phyloP scores from a whole-genome alignment of 73 alveolate genomes.

The Paramecium bursaria region DNA sequence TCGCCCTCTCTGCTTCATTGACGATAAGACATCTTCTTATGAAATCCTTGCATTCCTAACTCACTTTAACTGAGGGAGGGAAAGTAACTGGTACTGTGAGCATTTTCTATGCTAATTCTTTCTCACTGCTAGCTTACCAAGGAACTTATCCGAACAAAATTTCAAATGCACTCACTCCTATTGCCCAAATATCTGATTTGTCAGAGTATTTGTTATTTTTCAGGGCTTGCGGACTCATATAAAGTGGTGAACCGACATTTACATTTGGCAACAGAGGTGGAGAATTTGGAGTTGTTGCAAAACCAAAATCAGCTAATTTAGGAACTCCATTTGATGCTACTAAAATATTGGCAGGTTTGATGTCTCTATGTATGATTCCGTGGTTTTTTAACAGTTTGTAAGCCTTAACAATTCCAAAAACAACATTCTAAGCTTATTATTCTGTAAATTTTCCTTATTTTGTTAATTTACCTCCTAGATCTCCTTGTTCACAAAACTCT shows the following conservation, averaged over 20 bases:
- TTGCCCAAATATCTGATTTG: conserved; percentile 71
- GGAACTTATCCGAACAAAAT: conserved; percentile 65
- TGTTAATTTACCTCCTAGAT: conserved; percentile 37
- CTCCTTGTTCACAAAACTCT: conserved; percentile 71
- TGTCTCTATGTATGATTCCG: conserved; percentile 73
- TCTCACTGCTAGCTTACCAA: conserved; percentile 69
- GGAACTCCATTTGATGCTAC: conserved; percentile 67
- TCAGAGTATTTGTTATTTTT: conserved; percentile 63
- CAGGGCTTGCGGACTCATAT: conserved; percentile 83
- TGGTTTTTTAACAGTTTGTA: conserved; percentile 54
- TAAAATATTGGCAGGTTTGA: conserved; percentile 72
- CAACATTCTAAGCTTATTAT: conserved; percentile 47
- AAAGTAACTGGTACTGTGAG: conserved; percentile 61
- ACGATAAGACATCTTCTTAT: conserved; percentile 56
- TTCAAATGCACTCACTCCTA: conserved; percentile 65
- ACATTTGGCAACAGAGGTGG: conserved; percentile 66
- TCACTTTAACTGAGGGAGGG: conserved; percentile 48
- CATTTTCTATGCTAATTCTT: conserved; percentile 67
- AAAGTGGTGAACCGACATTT: conserved; percentile 88
- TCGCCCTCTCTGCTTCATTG: conserved; percentile 55
- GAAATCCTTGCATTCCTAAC: conserved; percentile 67
- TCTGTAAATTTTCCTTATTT: conserved; percentile 66
- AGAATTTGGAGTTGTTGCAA: conserved; percentile 63
- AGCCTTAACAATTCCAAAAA: conserved; percentile 48
- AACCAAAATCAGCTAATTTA: conserved; percentile 73